Evolutionary conservation across 164 flowering plant genomes (phyloP).

Genomic region (Macadamia tetraphylla): DNA sequence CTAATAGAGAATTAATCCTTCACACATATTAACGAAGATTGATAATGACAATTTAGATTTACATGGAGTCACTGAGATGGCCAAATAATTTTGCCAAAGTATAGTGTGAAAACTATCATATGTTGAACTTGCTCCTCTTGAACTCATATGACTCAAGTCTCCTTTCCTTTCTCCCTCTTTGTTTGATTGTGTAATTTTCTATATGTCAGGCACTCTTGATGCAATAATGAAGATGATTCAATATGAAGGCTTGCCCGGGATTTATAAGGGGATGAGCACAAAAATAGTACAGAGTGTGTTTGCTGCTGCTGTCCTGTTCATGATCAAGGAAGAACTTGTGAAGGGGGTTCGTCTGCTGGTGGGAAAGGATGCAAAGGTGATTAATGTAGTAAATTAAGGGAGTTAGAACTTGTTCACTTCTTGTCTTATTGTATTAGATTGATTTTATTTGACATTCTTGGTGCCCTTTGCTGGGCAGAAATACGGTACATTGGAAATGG

Average conservation of each 20-base stretch:
- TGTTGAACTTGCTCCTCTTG: background rate
- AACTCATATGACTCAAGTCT: too few species aligned
- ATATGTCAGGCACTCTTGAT: slow-evolving; percentile 62
- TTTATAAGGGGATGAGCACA: slow-evolving; percentile 90
- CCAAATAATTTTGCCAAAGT: background rate
- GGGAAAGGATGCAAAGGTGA: slow-evolving; percentile 20
- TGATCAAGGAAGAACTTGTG: slow-evolving; percentile 90
- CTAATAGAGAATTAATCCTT: background rate
- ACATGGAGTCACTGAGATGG: background rate
- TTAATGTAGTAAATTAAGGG: slow-evolving; percentile 22
- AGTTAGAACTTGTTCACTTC: background rate
- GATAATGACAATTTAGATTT: background rate
- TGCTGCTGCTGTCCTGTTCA: slow-evolving; percentile 87
- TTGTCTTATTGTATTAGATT: background rate
- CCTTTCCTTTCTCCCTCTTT: too few species aligned
- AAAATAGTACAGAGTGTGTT: slow-evolving; percentile 90
- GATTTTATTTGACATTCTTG: background rate
- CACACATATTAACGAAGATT: background rate
- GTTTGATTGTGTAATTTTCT: background rate
- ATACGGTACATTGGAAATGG: slow-evolving; percentile 5
- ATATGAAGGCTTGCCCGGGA: slow-evolving; percentile 67
- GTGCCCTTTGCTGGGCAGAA: slow-evolving; percentile 12
- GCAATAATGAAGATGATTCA: slow-evolving; percentile 77
- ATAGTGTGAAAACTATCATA: background rate
- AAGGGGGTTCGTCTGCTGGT: slow-evolving; percentile 47